A percentile compares a stretch with the other conserved stretches of the same genome.
phyloP scores from a whole-genome alignment of 148 eudicot species.

The Cornus suecica region DNA sequence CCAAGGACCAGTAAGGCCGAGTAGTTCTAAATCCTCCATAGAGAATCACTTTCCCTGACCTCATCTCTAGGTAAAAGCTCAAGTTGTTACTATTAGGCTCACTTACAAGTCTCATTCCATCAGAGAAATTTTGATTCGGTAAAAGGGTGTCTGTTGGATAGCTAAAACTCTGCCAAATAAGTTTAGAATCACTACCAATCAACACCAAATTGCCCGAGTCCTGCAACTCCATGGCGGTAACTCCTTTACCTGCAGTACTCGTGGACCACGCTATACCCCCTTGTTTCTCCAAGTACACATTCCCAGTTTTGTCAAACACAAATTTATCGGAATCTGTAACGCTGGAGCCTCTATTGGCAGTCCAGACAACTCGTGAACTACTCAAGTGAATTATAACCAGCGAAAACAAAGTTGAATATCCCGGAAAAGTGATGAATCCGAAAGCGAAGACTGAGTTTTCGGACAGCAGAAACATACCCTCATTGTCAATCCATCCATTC shows the following conservation, averaged over 20 bases:
- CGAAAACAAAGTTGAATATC: background rate
- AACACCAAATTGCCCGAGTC: conserved; percentile 1
- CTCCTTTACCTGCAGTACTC: background rate
- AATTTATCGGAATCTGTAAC: background rate
- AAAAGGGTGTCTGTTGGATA: conserved; percentile 7
- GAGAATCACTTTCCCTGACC: background rate
- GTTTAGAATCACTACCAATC: conserved; percentile 2
- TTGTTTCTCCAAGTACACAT: conserved; percentile 2
- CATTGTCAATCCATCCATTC: background rate
- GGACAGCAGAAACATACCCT: background rate
- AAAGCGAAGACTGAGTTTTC: background rate
- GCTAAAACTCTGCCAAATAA: conserved; percentile 10
- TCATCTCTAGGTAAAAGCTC: conserved; percentile 8
- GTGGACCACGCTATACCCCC: conserved; percentile 4
- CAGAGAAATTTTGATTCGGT: background rate
- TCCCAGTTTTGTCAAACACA: conserved; percentile 1
- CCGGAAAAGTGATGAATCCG: background rate
- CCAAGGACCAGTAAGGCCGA: conserved; percentile 6
- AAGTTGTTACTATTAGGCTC: background rate
- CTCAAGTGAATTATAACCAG: background rate
- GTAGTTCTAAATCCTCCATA: conserved; percentile 3
- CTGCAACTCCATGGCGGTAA: background rate
- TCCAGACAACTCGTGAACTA: background rate
- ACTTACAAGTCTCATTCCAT: conserved; percentile 7
- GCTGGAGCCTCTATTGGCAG: background rate